Evolutionary conservation across 306 rosid genomes (phyloP).

Genomic region (Pachyrhizus erosus): DNA sequence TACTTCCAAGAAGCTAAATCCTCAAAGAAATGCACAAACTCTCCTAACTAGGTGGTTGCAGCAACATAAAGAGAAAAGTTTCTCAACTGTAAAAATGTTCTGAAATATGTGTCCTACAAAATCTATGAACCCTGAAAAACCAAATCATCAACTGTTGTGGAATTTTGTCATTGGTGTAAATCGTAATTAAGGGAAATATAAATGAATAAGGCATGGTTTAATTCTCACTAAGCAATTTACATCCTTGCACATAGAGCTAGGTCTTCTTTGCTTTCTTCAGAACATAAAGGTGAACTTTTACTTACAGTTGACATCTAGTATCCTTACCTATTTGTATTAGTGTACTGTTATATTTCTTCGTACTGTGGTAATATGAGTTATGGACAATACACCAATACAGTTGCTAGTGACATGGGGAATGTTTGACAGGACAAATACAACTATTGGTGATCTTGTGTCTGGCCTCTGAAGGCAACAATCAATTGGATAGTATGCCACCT

Average conservation of each 20-base stretch:
- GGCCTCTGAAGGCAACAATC: slow-evolving; percentile 61
- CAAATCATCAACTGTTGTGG: background rate
- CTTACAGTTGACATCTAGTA: background rate
- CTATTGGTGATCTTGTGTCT: slow-evolving; percentile 71
- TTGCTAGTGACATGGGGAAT: slow-evolving; percentile 43
- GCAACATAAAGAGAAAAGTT: background rate
- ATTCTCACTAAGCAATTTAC: background rate
- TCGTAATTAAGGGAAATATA: background rate
- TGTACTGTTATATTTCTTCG: slow-evolving; percentile 5
- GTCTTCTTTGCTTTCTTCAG: slow-evolving; percentile 2
- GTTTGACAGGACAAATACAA: slow-evolving; percentile 62
- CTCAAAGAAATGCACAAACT: background rate
- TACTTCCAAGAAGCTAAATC: background rate
- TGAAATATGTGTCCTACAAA: background rate
- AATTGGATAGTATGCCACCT: slow-evolving; percentile 55
- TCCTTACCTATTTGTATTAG: background rate
- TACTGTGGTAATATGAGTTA: slow-evolving; percentile 1
- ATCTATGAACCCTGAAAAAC: background rate
- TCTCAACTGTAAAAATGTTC: background rate
- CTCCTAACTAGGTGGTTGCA: slow-evolving; percentile 8
- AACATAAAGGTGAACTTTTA: background rate
- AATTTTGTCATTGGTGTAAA: background rate
- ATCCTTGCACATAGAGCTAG: background rate
- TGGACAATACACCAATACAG: background rate
- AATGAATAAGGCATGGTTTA: background rate